These are phyloP conservation scores for Rhizopogon vulgaris DNA, from an alignment of 768 basidiomycete genomes.

Conservation along the genomic window DNA sequence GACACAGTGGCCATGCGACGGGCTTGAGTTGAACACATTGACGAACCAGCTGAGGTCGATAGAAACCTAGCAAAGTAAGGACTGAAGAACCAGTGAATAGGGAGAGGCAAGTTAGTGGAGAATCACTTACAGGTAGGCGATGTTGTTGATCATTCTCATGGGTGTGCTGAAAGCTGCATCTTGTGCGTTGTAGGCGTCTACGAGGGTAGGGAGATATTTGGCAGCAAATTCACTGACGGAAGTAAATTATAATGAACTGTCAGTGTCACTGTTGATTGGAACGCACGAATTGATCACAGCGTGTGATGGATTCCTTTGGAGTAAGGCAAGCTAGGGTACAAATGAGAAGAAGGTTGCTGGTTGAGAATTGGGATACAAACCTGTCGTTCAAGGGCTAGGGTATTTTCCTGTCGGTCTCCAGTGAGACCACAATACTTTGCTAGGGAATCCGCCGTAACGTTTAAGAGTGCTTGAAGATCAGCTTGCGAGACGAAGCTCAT, in stretches of 20 bases:
- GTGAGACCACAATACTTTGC: constrained; percentile 10
- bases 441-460: constrained; percentile 9
- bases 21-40: constrained; percentile 31
- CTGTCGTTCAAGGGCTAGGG: constrained; percentile 6
- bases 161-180: constrained; percentile 17
- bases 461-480: constrained; percentile 2
- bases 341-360: neutral
- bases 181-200: constrained; percentile 23
- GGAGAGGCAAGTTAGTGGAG: neutral
- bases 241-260: no score
- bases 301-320: constrained; percentile 19
- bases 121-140: constrained; percentile 27
- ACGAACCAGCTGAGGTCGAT: constrained; percentile 23
- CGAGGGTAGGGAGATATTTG: constrained; percentile 30
- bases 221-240: constrained; percentile 29
- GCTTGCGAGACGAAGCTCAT: neutral
- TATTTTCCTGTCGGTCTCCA: constrained; percentile 8
- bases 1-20: constrained; percentile 24
- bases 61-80: constrained; percentile 38
- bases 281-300: constrained; percentile 5
- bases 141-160: constrained; percentile 26
- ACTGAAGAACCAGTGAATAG: constrained; percentile 13
- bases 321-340: constrained; percentile 20
- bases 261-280: neutral
- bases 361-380: neutral